Conservation (phyloP, 352 stramenopile species). For the Pythium aristosporum region DNA sequence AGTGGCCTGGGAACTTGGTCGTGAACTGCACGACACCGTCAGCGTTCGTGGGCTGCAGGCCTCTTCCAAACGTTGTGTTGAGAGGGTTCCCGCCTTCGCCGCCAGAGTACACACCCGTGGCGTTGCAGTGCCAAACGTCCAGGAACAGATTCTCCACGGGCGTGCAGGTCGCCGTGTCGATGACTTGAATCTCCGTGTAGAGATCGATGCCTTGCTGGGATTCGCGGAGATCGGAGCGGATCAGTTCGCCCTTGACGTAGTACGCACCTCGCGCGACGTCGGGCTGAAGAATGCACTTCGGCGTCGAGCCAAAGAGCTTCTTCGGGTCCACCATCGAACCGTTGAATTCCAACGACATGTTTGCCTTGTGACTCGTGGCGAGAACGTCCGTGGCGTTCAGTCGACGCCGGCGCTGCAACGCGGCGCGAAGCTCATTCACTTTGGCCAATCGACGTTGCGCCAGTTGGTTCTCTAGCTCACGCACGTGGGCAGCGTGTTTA, state of each 20-base stretch:
- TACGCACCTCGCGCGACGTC: slow-evolving; percentile 17
- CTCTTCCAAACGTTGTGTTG: slow-evolving; percentile 4
- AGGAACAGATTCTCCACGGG: slow-evolving; percentile 16
- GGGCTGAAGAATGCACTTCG: slow-evolving; percentile 17
- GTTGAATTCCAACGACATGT: slow-evolving; percentile 4
- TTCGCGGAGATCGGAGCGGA: slow-evolving; percentile 25
- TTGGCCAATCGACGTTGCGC: no score
- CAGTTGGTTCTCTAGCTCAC: no score
- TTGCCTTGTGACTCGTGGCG: slow-evolving; percentile 14
- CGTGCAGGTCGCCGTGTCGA: slow-evolving; percentile 25
- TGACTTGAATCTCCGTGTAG: slow-evolving; percentile 18
- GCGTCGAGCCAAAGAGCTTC: slow-evolving; percentile 14
- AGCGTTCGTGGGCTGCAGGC: slow-evolving; percentile 7
- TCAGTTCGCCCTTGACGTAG: slow-evolving; percentile 23
- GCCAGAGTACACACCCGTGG: slow-evolving; percentile 22
- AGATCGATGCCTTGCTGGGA: slow-evolving; percentile 16
- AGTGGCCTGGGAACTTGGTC: slow-evolving; percentile 25
- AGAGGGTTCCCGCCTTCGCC: slow-evolving; percentile 14
- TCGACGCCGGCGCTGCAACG: no score
- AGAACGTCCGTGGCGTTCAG: slow-evolving; percentile 2
- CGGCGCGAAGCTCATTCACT: no score
- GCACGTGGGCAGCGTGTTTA: no score
- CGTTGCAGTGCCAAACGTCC: slow-evolving; percentile 28
- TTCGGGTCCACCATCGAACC: not conserved
- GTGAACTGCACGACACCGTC: slow-evolving; percentile 25